These are phyloP conservation scores for Babesia bovis DNA, from an alignment of 169 alveolate genomes.

Conservation along the genomic window DNA sequence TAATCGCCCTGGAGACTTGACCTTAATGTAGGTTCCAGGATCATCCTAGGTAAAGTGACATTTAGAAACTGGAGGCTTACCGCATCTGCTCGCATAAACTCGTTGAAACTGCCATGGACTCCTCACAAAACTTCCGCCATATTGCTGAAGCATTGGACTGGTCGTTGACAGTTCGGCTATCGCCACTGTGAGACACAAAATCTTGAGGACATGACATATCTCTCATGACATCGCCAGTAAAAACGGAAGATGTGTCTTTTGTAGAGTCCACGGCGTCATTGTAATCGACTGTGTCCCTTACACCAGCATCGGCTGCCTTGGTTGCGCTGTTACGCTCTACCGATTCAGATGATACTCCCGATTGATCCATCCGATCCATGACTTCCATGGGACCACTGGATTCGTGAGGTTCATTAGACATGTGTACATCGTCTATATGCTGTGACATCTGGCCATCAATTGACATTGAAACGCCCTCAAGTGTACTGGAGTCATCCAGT, in stretches of 20 bases:
- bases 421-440: not conserved
- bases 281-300: too few relatives aligned
- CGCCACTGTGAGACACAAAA: not conserved
- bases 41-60: conserved; percentile 15
- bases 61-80: not conserved
- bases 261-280: too few relatives aligned
- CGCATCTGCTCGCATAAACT: conserved; percentile 50
- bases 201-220: not conserved
- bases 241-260: conserved; percentile 18
- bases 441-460: conserved; percentile 12
- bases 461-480: conserved; percentile 29
- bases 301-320: not conserved
- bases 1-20: conserved; percentile 92
- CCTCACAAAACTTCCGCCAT: conserved; percentile 37
- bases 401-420: not conserved
- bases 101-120: conserved; percentile 24
- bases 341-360: not conserved
- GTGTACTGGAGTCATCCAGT: conserved; percentile 16
- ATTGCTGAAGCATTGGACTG: not conserved
- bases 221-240: not conserved
- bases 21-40: conserved; percentile 89
- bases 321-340: not conserved
- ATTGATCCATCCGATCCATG: too few relatives aligned
- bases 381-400: too few relatives aligned
- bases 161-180: not conserved